A percentile compares a stretch with the other conserved stretches of the same genome.
Evolutionary conservation across 495 filamentous ascomycete genomes (phyloP).

Genomic region (Zalerion maritima): DNA sequence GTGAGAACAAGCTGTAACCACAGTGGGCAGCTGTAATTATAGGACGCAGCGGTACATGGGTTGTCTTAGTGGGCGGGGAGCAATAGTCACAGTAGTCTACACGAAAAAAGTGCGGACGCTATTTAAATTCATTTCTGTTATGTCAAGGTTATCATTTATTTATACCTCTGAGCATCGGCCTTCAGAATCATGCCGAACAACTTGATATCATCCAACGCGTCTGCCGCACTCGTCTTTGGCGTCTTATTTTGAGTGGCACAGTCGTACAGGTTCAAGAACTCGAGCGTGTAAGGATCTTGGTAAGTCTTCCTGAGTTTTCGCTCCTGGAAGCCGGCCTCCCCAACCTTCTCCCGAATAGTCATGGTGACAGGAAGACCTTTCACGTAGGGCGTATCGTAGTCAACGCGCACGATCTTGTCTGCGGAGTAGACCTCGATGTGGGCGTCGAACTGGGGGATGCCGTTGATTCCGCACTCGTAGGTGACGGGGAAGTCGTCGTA

Average conservation of each 20-base stretch:
- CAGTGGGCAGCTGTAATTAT: too few species aligned
- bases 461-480: slow-evolving; percentile 42
- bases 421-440: slow-evolving; percentile 38
- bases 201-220: slow-evolving; percentile 35
- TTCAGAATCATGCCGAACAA: slow-evolving; percentile 22
- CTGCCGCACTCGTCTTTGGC: slow-evolving; percentile 34
- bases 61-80: too few species aligned
- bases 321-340: slow-evolving; percentile 18
- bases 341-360: slow-evolving; percentile 30
- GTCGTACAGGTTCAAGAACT: slow-evolving; percentile 33
- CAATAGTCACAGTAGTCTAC: too few species aligned
- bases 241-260: slow-evolving; percentile 24
- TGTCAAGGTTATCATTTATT: too few species aligned
- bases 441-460: slow-evolving; percentile 40
- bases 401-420: slow-evolving; percentile 30
- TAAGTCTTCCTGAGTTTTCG: slow-evolving; percentile 26
- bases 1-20: too few species aligned
- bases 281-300: slow-evolving; percentile 37
- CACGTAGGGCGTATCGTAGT: slow-evolving; percentile 39
- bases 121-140: too few species aligned
- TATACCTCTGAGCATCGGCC: too few species aligned
- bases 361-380: slow-evolving; percentile 32
- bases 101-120: too few species aligned
- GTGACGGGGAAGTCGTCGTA: slow-evolving; percentile 30
- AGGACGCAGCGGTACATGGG: too few species aligned